A percentile compares a stretch with the other conserved stretches of the same genome.
phyloP scores from a whole-genome alignment of 345 rosid genomes.

The Populus simonii region DNA sequence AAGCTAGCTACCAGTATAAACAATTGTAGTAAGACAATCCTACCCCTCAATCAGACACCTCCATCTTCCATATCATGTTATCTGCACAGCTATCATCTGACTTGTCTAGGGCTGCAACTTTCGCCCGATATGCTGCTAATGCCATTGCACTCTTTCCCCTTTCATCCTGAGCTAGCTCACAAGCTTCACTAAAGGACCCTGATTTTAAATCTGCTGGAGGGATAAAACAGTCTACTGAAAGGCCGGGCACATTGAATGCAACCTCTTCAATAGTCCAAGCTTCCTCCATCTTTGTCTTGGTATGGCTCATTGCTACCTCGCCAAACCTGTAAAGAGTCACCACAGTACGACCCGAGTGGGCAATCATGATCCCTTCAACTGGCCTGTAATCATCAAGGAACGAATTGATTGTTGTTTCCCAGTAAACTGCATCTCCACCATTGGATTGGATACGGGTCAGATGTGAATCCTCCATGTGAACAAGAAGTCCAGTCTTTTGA shows the following conservation, averaged over 20 bases:
- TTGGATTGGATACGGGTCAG: constrained; percentile 75
- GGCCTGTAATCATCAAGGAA: constrained; percentile 73
- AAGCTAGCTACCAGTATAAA: constrained; percentile 39
- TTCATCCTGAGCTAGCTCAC: constrained; percentile 64
- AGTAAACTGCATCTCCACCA: constrained; percentile 76
- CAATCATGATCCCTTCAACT: constrained; percentile 93
- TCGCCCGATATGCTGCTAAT: constrained; percentile 53
- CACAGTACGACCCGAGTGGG: constrained; percentile 84
- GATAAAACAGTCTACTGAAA: constrained; percentile 80
- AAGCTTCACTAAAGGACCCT: constrained; percentile 53
- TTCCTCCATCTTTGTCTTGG: constrained; percentile 94
- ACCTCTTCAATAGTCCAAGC: constrained; percentile 95
- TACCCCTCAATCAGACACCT: constrained; percentile 35
- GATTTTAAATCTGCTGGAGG: constrained; percentile 83
- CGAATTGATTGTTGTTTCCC: constrained; percentile 92
- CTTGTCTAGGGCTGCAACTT: constrained; percentile 71
- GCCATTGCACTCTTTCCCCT: constrained; percentile 47
- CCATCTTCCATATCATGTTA: constrained; percentile 47
- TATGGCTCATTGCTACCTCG: constrained; percentile 78
- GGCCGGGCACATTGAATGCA: constrained; percentile 86
- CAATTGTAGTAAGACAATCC: constrained; percentile 38
- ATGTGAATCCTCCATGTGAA: constrained; percentile 86
- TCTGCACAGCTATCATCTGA: constrained; percentile 28
- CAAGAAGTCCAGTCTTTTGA: constrained; percentile 83
- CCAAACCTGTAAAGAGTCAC: constrained; percentile 91